These are phyloP conservation scores for Blastomyces silverae DNA, from an alignment of 2,329 filamentous ascomycete species.

Conservation along the genomic window DNA sequence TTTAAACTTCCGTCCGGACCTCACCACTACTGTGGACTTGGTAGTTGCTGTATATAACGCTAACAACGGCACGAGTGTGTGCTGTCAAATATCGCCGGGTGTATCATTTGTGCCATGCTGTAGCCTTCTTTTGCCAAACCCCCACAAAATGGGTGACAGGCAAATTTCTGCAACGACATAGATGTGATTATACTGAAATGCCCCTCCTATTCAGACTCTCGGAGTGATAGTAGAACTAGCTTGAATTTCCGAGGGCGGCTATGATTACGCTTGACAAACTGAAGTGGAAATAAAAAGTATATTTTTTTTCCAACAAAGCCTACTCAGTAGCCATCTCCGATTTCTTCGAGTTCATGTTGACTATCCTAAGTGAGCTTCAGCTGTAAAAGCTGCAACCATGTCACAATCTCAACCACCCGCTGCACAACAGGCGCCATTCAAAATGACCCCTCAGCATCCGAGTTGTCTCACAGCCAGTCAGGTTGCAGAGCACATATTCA, in stretches of 20 bases:
- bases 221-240: not conserved
- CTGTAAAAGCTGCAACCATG: not conserved
- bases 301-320: not conserved
- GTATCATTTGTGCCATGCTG: not conserved
- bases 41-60: not conserved
- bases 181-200: not conserved
- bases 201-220: not conserved
- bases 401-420: not conserved
- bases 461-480: conserved; percentile 1
- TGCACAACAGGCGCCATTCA: not conserved
- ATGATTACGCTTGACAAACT: not conserved
- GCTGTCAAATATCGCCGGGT: not conserved
- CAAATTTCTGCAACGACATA: not conserved
- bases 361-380: not conserved
- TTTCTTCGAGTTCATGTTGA: not conserved
- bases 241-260: not conserved
- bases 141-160: too few relatives aligned
- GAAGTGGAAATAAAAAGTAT: not conserved
- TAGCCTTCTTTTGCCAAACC: not conserved
- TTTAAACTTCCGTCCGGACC: not conserved
- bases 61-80: not conserved
- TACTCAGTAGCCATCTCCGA: too few relatives aligned
- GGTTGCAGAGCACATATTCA: conserved; percentile 7
- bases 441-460: not conserved
- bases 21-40: not conserved